Evolutionary conservation across 148 eudicot genomes (phyloP).

Genomic region (Gaultheria prostrata): DNA sequence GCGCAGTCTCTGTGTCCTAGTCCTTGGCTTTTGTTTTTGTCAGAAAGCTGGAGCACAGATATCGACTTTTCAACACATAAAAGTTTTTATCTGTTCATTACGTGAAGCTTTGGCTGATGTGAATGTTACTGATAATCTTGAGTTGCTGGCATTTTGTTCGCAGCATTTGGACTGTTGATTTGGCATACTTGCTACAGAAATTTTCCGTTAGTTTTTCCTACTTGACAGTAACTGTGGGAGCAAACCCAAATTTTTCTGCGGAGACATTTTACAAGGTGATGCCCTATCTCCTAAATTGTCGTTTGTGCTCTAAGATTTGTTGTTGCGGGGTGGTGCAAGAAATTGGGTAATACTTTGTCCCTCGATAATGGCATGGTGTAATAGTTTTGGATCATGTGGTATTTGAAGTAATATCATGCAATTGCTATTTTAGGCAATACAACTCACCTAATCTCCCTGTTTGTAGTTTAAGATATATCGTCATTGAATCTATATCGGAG

Average conservation of each 20-base stretch:
- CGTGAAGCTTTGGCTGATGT: background rate
- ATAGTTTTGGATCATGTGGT: background rate
- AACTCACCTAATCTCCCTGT: background rate
- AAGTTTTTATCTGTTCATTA: background rate
- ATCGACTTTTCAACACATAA: background rate
- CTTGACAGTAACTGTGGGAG: conserved; percentile 93
- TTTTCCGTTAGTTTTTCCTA: conserved; percentile 73
- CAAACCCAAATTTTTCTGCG: conserved; percentile 74
- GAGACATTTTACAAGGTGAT: conserved; percentile 88
- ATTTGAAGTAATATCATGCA: background rate
- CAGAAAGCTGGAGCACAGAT: background rate
- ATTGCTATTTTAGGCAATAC: background rate
- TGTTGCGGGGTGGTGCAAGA: no score
- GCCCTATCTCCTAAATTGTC: background rate
- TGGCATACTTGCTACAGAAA: conserved; percentile 78
- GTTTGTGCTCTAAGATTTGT: no score
- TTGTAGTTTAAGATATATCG: background rate
- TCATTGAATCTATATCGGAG: background rate
- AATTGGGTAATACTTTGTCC: background rate
- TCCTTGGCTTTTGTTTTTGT: background rate
- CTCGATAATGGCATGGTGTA: background rate
- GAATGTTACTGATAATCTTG: background rate
- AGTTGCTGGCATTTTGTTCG: conserved; percentile 18
- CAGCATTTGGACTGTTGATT: conserved; percentile 98
- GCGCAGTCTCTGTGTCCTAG: background rate